A percentile compares a stretch with the other conserved stretches of the same genome.
Conservation (phyloP, 2,329 filamentous ascomycete genomes). For the Drechslerella stenobrocha region DNA sequence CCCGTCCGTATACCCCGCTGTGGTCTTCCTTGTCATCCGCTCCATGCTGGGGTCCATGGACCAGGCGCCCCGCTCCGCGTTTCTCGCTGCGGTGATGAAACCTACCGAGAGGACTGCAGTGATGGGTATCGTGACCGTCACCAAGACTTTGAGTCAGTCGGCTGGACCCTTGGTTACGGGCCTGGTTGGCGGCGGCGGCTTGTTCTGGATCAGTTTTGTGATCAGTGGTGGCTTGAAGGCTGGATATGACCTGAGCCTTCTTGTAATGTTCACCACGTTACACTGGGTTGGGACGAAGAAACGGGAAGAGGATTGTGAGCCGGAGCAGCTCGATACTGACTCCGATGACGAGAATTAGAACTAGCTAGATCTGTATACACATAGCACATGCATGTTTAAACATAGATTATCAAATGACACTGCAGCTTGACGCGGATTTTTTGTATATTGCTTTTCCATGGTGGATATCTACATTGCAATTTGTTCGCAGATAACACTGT, state of each 20-base stretch:
- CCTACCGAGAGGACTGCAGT: constrained; percentile 70
- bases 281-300: constrained; percentile 36
- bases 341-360: background rate
- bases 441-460: no score
- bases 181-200: constrained; percentile 61
- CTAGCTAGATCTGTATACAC: background rate
- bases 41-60: constrained; percentile 71
- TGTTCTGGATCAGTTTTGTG: constrained; percentile 68
- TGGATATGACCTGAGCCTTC: constrained; percentile 64
- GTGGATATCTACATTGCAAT: no score
- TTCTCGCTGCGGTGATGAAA: constrained; percentile 68
- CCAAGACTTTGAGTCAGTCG: constrained; percentile 68
- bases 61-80: constrained; percentile 69
- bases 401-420: no score
- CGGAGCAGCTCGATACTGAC: background rate
- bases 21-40: constrained; percentile 66
- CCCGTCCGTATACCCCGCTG: constrained; percentile 60
- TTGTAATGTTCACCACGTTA: constrained; percentile 59
- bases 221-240: constrained; percentile 67
- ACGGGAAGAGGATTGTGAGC: constrained; percentile 1
- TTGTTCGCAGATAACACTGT: no score
- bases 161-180: constrained; percentile 68
- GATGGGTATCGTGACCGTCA: constrained; percentile 71
- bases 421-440: no score
- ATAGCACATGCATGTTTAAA: background rate